A percentile compares a stretch with the other conserved stretches of the same genome.
phyloP scores from a whole-genome alignment of 345 rosid genomes.

The Noccaea bulbosa region DNA sequence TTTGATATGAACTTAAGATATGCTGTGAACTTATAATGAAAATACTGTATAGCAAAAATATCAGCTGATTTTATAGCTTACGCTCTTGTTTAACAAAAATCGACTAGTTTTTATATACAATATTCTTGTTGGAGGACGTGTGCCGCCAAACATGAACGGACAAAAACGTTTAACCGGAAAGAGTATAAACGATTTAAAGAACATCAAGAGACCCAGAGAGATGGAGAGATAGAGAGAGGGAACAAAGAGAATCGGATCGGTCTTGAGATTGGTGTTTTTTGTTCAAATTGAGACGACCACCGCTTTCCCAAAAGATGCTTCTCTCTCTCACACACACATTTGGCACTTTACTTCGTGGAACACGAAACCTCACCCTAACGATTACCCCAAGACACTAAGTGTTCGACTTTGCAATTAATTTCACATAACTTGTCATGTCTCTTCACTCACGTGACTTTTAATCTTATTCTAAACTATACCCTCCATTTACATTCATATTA shows the following conservation, averaged over 20 bases:
- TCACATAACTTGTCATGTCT: conserved; percentile 37
- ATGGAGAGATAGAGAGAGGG: conserved; percentile 46
- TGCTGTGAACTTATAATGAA: no score
- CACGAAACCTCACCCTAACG: conserved; percentile 48
- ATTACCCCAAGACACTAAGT: conserved; percentile 54
- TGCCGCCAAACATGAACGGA: conserved; percentile 43
- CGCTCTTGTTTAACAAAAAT: neutral
- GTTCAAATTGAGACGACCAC: conserved; percentile 73
- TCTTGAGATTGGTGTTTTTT: conserved; percentile 69
- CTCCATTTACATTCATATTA: neutral
- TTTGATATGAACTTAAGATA: no score
- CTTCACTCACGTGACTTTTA: conserved; percentile 42
- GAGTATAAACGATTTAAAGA: conserved; percentile 20
- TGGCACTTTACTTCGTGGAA: conserved; percentile 51
- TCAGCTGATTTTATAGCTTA: neutral
- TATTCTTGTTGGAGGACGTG: conserved; percentile 14
- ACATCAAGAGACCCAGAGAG: conserved; percentile 43
- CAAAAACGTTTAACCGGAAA: conserved; percentile 26
- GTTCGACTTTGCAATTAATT: conserved; percentile 42
- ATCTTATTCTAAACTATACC: conserved; percentile 7
- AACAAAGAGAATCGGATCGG: conserved; percentile 71
- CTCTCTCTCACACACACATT: conserved; percentile 3
- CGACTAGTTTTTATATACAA: neutral
- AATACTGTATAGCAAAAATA: no score
- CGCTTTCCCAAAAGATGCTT: conserved; percentile 83